Evolutionary conservation across 2,329 filamentous ascomycete species (phyloP).

Genomic region (Pseudocercospora musae): DNA sequence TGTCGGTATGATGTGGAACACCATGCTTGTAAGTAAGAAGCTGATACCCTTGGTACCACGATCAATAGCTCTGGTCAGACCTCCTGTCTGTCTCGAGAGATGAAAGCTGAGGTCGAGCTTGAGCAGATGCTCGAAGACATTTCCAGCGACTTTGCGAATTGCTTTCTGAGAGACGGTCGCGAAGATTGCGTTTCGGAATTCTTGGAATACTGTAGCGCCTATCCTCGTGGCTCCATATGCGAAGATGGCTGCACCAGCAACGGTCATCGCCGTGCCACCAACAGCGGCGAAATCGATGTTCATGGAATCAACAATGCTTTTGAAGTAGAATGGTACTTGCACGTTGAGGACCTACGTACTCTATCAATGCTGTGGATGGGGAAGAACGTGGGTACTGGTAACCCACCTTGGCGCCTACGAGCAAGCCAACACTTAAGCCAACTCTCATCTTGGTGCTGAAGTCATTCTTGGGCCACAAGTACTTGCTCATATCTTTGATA

Average conservation of each 20-base stretch:
- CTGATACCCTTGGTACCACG: slow-evolving; percentile 97
- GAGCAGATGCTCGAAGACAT: slow-evolving; percentile 88
- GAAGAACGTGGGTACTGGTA: slow-evolving; percentile 9
- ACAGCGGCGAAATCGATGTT: slow-evolving; percentile 86
- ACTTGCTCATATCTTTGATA: slow-evolving; percentile 94
- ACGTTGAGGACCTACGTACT: slow-evolving; percentile 71
- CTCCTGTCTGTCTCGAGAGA: slow-evolving; percentile 88
- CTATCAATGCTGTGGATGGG: slow-evolving; percentile 34
- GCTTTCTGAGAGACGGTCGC: slow-evolving; percentile 96
- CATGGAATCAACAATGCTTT: slow-evolving; percentile 95
- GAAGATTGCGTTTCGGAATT: slow-evolving; percentile 92
- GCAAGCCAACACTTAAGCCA: slow-evolving; percentile 73
- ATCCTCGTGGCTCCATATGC: slow-evolving; percentile 84
- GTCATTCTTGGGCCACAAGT: slow-evolving; percentile 91
- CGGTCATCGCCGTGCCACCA: slow-evolving; percentile 83
- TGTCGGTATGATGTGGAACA: slow-evolving; percentile 93
- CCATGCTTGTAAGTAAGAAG: slow-evolving; percentile 95
- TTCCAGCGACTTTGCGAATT: slow-evolving; percentile 83
- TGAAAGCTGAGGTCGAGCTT: slow-evolving; percentile 91
- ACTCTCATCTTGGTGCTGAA: slow-evolving; percentile 80
- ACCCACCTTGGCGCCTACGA: slow-evolving; percentile 78
- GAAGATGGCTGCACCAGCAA: slow-evolving; percentile 88
- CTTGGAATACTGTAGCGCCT: slow-evolving; percentile 84
- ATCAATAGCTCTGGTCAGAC: slow-evolving; percentile 89
- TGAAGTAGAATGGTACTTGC: slow-evolving; percentile 98